Conservation (phyloP, 176 grass and related monocot genomes). For the Eleusine coracana region DNA sequence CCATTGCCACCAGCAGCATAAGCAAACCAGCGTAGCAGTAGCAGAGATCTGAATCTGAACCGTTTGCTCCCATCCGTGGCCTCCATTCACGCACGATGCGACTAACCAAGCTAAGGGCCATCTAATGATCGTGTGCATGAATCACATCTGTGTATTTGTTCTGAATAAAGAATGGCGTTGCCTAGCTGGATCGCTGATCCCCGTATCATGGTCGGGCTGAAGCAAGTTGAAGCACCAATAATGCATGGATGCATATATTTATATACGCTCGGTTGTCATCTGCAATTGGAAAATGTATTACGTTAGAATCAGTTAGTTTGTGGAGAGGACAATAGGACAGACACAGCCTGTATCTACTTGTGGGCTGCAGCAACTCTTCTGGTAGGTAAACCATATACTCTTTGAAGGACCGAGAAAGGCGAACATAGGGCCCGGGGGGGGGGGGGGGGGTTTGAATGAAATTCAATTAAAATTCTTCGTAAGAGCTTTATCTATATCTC, state of each 20-base stretch:
- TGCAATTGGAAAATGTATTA: background rate
- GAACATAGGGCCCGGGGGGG: too few species aligned
- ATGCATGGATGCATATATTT: background rate
- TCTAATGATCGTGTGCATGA: background rate
- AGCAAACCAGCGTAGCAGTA: background rate
- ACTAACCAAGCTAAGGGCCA: too few species aligned
- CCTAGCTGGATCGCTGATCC: constrained; percentile 9
- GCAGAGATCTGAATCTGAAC: background rate
- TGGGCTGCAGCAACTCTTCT: too few species aligned
- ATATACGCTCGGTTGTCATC: background rate
- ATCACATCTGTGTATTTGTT: background rate
- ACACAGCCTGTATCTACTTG: too few species aligned
- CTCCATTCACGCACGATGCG: too few species aligned
- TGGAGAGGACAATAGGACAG: background rate
- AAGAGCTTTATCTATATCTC: too few species aligned
- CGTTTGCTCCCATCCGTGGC: too few species aligned
- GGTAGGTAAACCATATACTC: too few species aligned
- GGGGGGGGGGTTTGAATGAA: too few species aligned
- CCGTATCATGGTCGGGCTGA: background rate
- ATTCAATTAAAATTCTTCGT: too few species aligned
- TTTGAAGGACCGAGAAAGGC: too few species aligned
- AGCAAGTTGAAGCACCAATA: background rate
- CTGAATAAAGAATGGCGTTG: background rate
- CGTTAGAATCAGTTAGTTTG: background rate
- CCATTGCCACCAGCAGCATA: background rate